Conservation (phyloP, 2,329 filamentous ascomycete species). For the Penicillium brevicompactum region DNA sequence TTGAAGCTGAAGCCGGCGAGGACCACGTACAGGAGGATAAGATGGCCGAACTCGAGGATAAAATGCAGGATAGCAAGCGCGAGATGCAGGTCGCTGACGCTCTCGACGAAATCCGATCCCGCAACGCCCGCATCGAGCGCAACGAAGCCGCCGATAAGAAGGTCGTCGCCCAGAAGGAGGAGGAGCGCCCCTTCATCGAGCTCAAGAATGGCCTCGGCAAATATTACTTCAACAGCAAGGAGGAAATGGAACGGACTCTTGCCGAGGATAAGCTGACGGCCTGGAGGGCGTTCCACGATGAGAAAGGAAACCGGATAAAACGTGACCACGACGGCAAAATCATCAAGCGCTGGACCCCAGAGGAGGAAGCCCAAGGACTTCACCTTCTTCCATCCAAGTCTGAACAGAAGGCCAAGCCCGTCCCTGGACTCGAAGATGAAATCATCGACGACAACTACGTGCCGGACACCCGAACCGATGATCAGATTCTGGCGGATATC, state of each 20-base stretch:
- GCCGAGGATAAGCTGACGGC: neutral
- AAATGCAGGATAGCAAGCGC: slow-evolving; percentile 86
- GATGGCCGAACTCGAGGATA: slow-evolving; percentile 93
- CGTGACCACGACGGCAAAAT: neutral
- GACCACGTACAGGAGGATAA: slow-evolving; percentile 71
- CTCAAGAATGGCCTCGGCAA: neutral
- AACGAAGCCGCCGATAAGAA: slow-evolving; percentile 68
- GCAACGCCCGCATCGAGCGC: slow-evolving; percentile 85
- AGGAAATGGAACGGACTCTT: neutral
- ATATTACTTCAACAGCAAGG: neutral
- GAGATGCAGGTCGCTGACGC: slow-evolving; percentile 98
- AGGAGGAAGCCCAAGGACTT: neutral
- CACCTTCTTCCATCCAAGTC: neutral
- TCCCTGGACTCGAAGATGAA: neutral
- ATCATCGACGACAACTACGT: neutral
- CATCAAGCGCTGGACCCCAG: neutral
- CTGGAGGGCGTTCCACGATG: neutral
- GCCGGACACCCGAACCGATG: neutral
- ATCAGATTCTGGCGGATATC: neutral
- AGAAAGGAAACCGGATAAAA: neutral
- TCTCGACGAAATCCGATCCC: slow-evolving; percentile 86
- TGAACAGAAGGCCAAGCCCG: neutral
- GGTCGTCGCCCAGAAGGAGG: slow-evolving; percentile 51
- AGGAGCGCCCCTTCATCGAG: neutral
- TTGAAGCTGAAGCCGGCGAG: slow-evolving; percentile 74